These are phyloP conservation scores for Furcasterigmium sp. DNA, from an alignment of 2,329 filamentous ascomycete species.

Conservation along the genomic window DNA sequence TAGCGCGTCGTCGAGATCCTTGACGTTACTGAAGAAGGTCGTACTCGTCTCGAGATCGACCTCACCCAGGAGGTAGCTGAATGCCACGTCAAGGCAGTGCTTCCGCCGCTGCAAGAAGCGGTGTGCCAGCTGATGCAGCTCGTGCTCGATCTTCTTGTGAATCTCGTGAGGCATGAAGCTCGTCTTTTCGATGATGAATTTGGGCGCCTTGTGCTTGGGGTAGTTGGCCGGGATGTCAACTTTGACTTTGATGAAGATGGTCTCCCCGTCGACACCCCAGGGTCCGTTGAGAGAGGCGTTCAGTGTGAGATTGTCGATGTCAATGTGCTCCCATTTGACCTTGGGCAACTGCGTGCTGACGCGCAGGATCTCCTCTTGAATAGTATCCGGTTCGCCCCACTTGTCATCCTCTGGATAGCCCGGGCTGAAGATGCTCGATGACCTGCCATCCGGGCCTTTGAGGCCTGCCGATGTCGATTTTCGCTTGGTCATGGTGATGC, in stretches of 20 bases:
- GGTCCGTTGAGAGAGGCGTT: slow-evolving; percentile 60
- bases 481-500: slow-evolving; percentile 57
- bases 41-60: slow-evolving; percentile 56
- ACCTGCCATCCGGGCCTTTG: slow-evolving; percentile 39
- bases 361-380: slow-evolving; percentile 61
- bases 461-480: slow-evolving; percentile 38
- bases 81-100: slow-evolving; percentile 57
- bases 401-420: slow-evolving; percentile 48
- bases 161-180: slow-evolving; percentile 55
- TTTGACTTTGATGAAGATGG: slow-evolving; percentile 57
- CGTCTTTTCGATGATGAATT: slow-evolving; percentile 56
- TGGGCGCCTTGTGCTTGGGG: slow-evolving; percentile 51
- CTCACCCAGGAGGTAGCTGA: slow-evolving; percentile 60
- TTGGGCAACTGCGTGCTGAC: slow-evolving; percentile 58
- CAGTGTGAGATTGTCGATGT: slow-evolving; percentile 55
- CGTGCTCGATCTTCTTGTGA: slow-evolving; percentile 46
- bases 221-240: slow-evolving; percentile 56
- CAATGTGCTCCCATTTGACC: slow-evolving; percentile 58
- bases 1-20: slow-evolving; percentile 55
- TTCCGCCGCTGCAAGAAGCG: slow-evolving; percentile 52
- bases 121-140: slow-evolving; percentile 51
- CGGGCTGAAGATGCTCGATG: slow-evolving; percentile 45
- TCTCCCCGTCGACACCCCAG: slow-evolving; percentile 52
- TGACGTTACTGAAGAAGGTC: slow-evolving; percentile 57
- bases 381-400: slow-evolving; percentile 56